These are phyloP conservation scores for Lichtheimia ramosa DNA, from an alignment of 371 early-diverging fungal species.

Conservation along the genomic window DNA sequence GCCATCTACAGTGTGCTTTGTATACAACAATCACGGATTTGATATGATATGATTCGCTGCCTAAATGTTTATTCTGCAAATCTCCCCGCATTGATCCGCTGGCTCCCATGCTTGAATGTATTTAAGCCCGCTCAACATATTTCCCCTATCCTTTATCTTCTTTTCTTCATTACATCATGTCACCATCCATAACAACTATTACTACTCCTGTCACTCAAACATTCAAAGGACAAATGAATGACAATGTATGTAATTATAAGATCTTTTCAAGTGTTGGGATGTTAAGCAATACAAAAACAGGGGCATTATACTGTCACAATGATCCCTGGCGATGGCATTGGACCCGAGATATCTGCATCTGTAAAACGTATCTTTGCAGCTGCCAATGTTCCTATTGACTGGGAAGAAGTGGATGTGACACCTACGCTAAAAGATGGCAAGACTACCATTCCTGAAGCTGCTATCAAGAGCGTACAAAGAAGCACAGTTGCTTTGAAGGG, in stretches of 20 bases:
- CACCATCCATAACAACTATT: conserved; percentile 47
- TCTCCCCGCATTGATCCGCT: too few relatives aligned
- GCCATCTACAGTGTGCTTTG: too few relatives aligned
- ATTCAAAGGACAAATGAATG: conserved; percentile 65
- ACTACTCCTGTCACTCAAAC: conserved; percentile 60
- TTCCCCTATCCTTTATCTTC: neutral
- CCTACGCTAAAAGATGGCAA: conserved; percentile 91
- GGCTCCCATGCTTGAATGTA: too few relatives aligned
- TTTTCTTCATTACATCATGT: neutral
- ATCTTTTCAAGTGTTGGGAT: neutral
- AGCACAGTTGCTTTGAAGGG: conserved; percentile 97
- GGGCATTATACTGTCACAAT: conserved; percentile 87
- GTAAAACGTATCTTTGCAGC: conserved; percentile 93
- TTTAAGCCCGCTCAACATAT: neutral
- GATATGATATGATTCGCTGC: neutral
- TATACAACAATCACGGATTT: too few relatives aligned
- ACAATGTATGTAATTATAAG: conserved; percentile 44
- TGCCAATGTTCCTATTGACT: conserved; percentile 93
- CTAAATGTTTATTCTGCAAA: neutral
- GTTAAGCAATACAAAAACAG: conserved; percentile 20
- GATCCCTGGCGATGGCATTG: conserved; percentile 99
- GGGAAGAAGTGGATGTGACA: conserved; percentile 96
- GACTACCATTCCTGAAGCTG: conserved; percentile 91
- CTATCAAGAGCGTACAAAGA: conserved; percentile 86
- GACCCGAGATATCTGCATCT: conserved; percentile 95